phyloP scores from a whole-genome alignment of 345 rosid species.

The Turritis glabra region DNA sequence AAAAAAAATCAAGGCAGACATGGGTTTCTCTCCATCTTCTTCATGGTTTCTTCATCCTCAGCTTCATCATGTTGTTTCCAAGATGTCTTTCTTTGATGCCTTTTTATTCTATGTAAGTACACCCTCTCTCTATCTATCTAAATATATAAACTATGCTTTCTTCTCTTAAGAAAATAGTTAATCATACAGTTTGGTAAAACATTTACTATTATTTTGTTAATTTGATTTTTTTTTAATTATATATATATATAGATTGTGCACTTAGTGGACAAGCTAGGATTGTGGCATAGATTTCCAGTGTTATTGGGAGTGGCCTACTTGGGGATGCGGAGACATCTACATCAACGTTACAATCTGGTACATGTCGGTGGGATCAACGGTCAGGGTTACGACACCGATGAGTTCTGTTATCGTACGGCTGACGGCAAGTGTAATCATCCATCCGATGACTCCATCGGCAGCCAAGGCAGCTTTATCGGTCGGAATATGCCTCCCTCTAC shows the following conservation, averaged over 20 bases:
- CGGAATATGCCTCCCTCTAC: conserved; percentile 67
- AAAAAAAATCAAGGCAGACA: not conserved
- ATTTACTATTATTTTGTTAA: not conserved
- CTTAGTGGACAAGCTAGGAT: conserved; percentile 59
- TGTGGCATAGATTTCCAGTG: conserved; percentile 75
- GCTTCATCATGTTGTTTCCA: conserved; percentile 49
- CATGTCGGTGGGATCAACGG: conserved; percentile 59
- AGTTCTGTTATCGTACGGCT: conserved; percentile 59
- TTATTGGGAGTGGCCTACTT: conserved; percentile 56
- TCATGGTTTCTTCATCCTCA: conserved; percentile 56
- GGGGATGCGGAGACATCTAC: conserved; percentile 68
- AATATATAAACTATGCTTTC: not conserved
- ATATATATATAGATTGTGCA: conserved; percentile 48
- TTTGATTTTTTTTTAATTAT: not conserved
- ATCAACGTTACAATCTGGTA: conserved; percentile 70
- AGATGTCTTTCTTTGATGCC: conserved; percentile 59
- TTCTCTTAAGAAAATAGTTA: not conserved
- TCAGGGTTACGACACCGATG: conserved; percentile 47
- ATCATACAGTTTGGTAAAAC: not conserved
- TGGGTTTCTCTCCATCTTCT: conserved; percentile 47
- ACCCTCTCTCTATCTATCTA: conserved; percentile 2
- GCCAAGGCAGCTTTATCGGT: conserved; percentile 63
- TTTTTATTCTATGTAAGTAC: conserved; percentile 53
- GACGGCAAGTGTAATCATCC: conserved; percentile 75
- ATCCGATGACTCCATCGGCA: conserved; percentile 51